Base-by-base conservation (phyloP, 805 yeast species). In the Metschnikowia gruessii region DNA sequence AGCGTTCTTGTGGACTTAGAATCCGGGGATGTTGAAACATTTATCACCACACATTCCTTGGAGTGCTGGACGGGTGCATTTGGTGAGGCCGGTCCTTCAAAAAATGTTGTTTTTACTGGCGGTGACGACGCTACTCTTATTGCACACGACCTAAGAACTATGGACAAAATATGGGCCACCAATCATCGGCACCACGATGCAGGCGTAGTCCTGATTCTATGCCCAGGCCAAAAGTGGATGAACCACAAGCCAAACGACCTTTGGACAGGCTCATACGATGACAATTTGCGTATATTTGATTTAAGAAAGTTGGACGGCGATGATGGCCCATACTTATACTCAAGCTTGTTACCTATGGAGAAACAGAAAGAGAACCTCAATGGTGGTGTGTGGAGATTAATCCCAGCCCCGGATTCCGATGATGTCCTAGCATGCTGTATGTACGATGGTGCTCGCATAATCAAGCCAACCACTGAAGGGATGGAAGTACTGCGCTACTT, bases 331-430 rank as follows among this genome's bases (percentile, higher is more conserved):
- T 61, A 62, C 15, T 51, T 70, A 30, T 56, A 62, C 24, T 68
- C 63, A 19, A 83, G 85, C 1, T 57, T 70, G n/a, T 67, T 77
- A 1, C 92, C 92, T 0, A 65, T 63, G 26, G 69, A 72, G 0
- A 59, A 62, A 5, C 63, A 70, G 12, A 68, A 69, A 36, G 63
- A 70, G 24, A 76, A 83, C 39, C 68, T 94, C 3, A 91, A 89
- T 1, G 98, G 99, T 5, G 99, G 99, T 1, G 98, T 92, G 2
- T 92, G 99, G 99, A 72, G 96, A 56, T 72, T 94, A 48, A 68
- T 81, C 7, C 96, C 96, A 2, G 72, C 79, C 16, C 79, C 81
- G 0, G 45, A 53, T 0, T 54, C 59, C 3, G 66, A 77, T 46
- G 67, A 79, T 35, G 74, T 92, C 0, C 66, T 92, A 41, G 81